Conservation (phyloP, 176 grass and related monocot genomes). For the Otatea glauca region DNA sequence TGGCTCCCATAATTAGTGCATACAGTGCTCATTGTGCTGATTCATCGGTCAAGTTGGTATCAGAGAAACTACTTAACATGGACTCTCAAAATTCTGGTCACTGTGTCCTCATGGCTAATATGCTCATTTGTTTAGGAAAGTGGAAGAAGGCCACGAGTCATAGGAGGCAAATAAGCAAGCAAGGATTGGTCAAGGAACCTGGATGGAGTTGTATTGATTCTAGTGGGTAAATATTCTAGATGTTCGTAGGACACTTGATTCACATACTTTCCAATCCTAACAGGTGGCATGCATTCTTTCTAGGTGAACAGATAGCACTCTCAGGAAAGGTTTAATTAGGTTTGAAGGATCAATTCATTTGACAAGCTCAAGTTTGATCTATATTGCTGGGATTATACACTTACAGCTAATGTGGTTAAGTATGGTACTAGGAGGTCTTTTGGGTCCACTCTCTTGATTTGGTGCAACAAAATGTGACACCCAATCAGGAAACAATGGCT, state of each 20-base stretch:
- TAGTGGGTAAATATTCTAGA: constrained; percentile 17
- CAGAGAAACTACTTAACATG: constrained; percentile 45
- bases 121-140: constrained; percentile 54
- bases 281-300: not conserved
- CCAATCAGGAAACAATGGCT: too few species aligned
- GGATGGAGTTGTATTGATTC: constrained; percentile 66
- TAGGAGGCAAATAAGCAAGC: constrained; percentile 54
- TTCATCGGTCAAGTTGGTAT: constrained; percentile 46
- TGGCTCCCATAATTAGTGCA: constrained; percentile 57
- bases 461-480: not conserved
- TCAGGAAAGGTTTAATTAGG: not conserved
- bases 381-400: not conserved
- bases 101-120: constrained; percentile 62
- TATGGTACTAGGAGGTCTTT: not conserved
- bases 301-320: not conserved
- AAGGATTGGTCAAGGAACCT: constrained; percentile 67
- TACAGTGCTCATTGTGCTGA: constrained; percentile 34
- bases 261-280: not conserved
- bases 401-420: not conserved
- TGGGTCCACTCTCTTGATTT: not conserved
- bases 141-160: constrained; percentile 64
- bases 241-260: not conserved
- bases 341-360: constrained; percentile 26
- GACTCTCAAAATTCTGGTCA: constrained; percentile 51
- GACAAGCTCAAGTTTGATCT: not conserved